Conservation (phyloP, 805 yeast genomes). For the Saccharomycopsis synnaedendra region DNA sequence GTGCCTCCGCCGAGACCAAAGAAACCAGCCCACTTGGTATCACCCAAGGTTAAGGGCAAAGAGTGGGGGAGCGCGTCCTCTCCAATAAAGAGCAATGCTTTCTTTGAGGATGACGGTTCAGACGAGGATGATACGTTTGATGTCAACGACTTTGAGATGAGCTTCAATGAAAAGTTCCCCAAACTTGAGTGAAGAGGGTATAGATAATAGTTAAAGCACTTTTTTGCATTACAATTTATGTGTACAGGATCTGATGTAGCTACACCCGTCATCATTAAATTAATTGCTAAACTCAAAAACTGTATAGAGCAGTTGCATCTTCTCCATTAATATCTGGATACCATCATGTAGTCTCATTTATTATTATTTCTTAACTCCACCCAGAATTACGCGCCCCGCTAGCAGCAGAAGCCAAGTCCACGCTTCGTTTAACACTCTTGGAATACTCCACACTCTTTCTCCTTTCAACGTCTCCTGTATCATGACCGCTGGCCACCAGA, state of each 20-base stretch:
- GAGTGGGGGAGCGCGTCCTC: background rate
- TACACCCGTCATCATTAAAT: too few species aligned
- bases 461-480: too few species aligned
- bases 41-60: slow-evolving; percentile 11
- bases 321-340: too few species aligned
- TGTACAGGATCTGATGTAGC: background rate
- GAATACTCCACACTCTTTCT: too few species aligned
- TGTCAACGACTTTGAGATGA: slow-evolving; percentile 16
- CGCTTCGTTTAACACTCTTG: too few species aligned
- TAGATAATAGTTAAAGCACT: slow-evolving; percentile 2
- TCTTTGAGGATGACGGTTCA: slow-evolving; percentile 12
- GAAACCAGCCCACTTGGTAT: slow-evolving; percentile 15
- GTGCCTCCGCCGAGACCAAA: slow-evolving; percentile 17
- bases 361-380: too few species aligned
- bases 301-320: too few species aligned
- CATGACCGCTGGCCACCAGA: too few species aligned
- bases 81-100: slow-evolving; percentile 4
- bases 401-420: too few species aligned
- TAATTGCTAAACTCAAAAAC: too few species aligned
- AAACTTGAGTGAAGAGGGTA: background rate
- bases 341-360: too few species aligned
- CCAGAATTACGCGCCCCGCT: too few species aligned
- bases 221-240: slow-evolving; percentile 1
- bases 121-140: slow-evolving; percentile 16
- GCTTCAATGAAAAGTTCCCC: slow-evolving; percentile 16